Evolutionary conservation across 768 basidiomycete species (phyloP).

Genomic region (Antrodiella citrinella): DNA sequence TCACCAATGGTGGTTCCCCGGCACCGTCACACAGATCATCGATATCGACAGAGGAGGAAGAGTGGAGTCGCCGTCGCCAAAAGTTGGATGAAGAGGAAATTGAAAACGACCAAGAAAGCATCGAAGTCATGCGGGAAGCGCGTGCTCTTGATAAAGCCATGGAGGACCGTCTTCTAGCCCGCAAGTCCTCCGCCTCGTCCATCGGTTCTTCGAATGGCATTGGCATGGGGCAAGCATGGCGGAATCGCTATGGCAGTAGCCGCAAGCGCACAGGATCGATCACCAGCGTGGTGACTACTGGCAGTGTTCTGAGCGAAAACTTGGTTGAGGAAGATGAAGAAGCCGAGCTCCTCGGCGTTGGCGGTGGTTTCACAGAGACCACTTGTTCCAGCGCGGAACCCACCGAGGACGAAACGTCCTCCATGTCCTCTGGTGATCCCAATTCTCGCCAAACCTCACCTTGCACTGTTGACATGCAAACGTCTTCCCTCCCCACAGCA

Average conservation of each 20-base stretch:
- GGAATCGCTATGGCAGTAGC: slow-evolving; percentile 45
- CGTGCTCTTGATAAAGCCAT: slow-evolving; percentile 78
- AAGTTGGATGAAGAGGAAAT: slow-evolving; percentile 48
- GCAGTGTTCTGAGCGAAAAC: slow-evolving; percentile 71
- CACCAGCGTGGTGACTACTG: slow-evolving; percentile 59
- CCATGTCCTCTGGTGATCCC: slow-evolving; percentile 21
- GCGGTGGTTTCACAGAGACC: slow-evolving; percentile 48
- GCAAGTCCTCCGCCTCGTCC: slow-evolving; percentile 64
- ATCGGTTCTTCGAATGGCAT: slow-evolving; percentile 32
- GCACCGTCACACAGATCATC: slow-evolving; percentile 48
- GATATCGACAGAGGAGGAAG: slow-evolving; percentile 62
- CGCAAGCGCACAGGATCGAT: slow-evolving; percentile 70
- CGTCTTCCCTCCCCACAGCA: slow-evolving; percentile 18
- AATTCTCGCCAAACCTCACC: slow-evolving; percentile 15
- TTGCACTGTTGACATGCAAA: slow-evolving; percentile 1
- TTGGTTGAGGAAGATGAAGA: slow-evolving; percentile 82
- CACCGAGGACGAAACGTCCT: slow-evolving; percentile 24
- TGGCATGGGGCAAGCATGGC: slow-evolving; percentile 61
- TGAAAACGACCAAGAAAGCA: slow-evolving; percentile 45
- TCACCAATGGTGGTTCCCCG: slow-evolving; percentile 45
- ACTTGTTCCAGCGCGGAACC: slow-evolving; percentile 25
- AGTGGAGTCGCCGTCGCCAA: slow-evolving; percentile 67
- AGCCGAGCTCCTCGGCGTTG: slow-evolving; percentile 57
- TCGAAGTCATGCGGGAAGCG: slow-evolving; percentile 67
- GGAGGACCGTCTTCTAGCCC: slow-evolving; percentile 74